Evolutionary conservation across 768 basidiomycete species (phyloP).

Genomic region (Lyophyllum shimeji): DNA sequence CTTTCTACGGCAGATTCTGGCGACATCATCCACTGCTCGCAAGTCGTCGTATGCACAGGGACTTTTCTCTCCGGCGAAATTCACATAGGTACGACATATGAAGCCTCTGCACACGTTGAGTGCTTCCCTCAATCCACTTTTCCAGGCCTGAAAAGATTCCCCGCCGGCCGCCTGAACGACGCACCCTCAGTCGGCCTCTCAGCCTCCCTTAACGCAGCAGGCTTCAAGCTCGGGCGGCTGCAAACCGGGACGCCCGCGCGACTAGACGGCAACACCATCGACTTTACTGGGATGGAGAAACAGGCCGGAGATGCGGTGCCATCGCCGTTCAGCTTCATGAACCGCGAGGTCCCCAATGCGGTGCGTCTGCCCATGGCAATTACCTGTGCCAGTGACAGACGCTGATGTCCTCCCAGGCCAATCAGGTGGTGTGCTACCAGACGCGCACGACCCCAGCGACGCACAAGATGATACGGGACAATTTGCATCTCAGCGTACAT

Average conservation of each 20-base stretch:
- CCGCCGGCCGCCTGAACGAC: conserved; percentile 77
- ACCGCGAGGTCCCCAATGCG: conserved; percentile 66
- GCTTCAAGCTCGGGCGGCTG: conserved; percentile 79
- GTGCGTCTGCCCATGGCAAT: conserved; percentile 36
- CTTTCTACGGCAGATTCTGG: conserved; percentile 56
- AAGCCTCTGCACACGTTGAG: background rate
- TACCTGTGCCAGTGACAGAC: background rate
- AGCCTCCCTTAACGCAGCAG: conserved; percentile 67
- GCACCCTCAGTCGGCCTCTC: conserved; percentile 75
- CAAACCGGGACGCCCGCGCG: conserved; percentile 89
- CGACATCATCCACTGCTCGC: conserved; percentile 71
- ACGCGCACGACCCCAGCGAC: conserved; percentile 74
- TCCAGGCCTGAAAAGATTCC: conserved; percentile 67
- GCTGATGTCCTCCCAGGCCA: conserved; percentile 42
- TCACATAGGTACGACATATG: conserved; percentile 72
- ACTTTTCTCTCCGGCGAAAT: conserved; percentile 92
- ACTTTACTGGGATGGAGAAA: conserved; percentile 57
- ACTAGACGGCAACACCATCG: conserved; percentile 66
- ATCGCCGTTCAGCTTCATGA: conserved; percentile 75
- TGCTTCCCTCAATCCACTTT: background rate
- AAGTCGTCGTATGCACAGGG: conserved; percentile 87
- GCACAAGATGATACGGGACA: conserved; percentile 73
- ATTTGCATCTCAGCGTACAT: conserved; percentile 77
- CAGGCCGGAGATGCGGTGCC: conserved; percentile 72
- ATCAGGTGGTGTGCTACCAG: conserved; percentile 72